Conservation (phyloP, 176 grass and related monocot genomes). For the Cenchrus purpureus region DNA sequence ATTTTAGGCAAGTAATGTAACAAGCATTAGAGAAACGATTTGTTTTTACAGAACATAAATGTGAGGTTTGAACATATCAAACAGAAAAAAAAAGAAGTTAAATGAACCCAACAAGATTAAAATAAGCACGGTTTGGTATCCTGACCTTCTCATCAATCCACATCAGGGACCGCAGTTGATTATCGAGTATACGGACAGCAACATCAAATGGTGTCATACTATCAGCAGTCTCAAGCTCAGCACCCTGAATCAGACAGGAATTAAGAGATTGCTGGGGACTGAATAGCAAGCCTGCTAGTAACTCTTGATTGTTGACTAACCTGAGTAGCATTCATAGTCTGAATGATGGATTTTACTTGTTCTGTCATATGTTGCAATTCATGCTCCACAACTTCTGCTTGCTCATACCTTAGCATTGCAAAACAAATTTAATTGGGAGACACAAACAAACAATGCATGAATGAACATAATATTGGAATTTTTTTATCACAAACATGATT, state of each 20-base stretch:
- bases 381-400: constrained; percentile 80
- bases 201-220: constrained; percentile 92
- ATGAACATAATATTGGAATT: not conserved
- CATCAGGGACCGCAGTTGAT: constrained; percentile 94
- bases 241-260: constrained; percentile 60
- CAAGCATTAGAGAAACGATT: not conserved
- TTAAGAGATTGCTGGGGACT: not conserved
- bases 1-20: not conserved
- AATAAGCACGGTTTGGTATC: not conserved
- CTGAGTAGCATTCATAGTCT: constrained; percentile 89
- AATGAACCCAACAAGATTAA: not conserved
- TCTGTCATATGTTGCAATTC: constrained; percentile 98
- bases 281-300: constrained; percentile 18
- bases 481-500: constrained; percentile 9
- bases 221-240: constrained; percentile 69
- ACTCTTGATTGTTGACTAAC: constrained; percentile 40
- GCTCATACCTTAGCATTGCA: constrained; percentile 69
- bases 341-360: constrained; percentile 97
- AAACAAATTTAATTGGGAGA: constrained; percentile 38
- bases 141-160: constrained; percentile 98
- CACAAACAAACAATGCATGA: not conserved
- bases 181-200: constrained; percentile 95
- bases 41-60: not conserved
- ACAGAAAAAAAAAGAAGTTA: not conserved
- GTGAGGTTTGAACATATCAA: not conserved